Base-by-base conservation (phyloP, 352 stramenopile genomes). In the Pythium monospermum region DNA sequence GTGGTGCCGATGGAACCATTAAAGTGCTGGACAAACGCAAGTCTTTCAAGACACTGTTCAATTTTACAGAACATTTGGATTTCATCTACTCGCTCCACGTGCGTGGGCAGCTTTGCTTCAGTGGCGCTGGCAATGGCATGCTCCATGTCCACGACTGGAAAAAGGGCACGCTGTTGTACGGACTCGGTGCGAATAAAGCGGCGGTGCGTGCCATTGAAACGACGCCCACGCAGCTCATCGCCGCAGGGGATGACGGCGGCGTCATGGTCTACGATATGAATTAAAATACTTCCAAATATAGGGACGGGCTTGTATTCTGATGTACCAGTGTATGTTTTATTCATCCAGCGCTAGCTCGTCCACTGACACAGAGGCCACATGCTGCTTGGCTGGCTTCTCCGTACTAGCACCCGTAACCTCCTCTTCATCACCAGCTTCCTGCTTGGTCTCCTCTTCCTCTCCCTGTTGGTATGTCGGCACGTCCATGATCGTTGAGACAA, bases 71-170 rank as follows among this genome's bases (percentile, higher is more conserved):
- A 51, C 85, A 96, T 59, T 64, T 81, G 64, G 85, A 92, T 55
- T 96, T 94, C 55, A 91, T 94, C 55, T 96, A 96, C 68, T 84
- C 81, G 26, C 41, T 96, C 7, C 60, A 85, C 10, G 27, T 92
- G 25, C 61, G 70, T 21, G 66, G 64, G 5, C 66, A 88, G 44
- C 53, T 92, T 11, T 91, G 85, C 49, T 86, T 95, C 16, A 91
- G 74, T 38, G 85, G 85, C 11, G 83, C 74, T 6, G 85, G 85
- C 40, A 86, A 91, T 40, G 85, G 85, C 21, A 91, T 88, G 73
- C 71, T 96, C 21, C 76, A 94, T 23, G 76, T 89, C 13, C 85
- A 95, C 55, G 69, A 94, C 57, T 79, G 83, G 66, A 76, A 71
- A 12, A 45, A 55, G n/a, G 83, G 80, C 8, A 73, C 68, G 32